Evolutionary conservation across 192 early-diverging fungal species (phyloP).

Genomic region (Coemansia aciculifera): DNA sequence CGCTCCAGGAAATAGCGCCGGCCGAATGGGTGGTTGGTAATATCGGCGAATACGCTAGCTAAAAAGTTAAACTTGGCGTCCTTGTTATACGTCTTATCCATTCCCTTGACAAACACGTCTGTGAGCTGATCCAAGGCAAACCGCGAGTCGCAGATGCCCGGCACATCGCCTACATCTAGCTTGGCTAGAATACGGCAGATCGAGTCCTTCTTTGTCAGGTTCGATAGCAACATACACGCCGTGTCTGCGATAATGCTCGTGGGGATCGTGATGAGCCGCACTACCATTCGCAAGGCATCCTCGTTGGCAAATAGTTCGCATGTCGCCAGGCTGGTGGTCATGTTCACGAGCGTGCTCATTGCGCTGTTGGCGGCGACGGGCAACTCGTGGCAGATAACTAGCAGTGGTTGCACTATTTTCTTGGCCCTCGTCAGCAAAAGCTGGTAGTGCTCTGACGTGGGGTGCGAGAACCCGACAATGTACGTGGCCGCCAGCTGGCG

Average conservation of each 20-base stretch:
- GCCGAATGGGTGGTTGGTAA: constrained; percentile 69
- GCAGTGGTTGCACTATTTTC: constrained; percentile 65
- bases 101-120: constrained; percentile 85
- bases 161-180: constrained; percentile 24
- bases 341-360: constrained; percentile 78
- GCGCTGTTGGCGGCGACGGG: constrained; percentile 82
- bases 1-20: constrained; percentile 70
- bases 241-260: constrained; percentile 74
- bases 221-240: constrained; percentile 83
- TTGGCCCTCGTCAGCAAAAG: constrained; percentile 63
- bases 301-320: constrained; percentile 67
- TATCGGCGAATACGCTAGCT: constrained; percentile 89
- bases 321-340: constrained; percentile 68
- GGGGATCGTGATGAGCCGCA: constrained; percentile 68
- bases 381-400: constrained; percentile 67
- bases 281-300: constrained; percentile 68
- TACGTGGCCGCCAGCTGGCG: constrained; percentile 79
- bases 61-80: constrained; percentile 81
- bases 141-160: constrained; percentile 48
- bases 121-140: constrained; percentile 79
- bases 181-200: constrained; percentile 61
- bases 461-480: constrained; percentile 68
- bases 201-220: constrained; percentile 74
- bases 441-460: constrained; percentile 60
- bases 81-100: constrained; percentile 75